Percentiles rank a stretch among this genome's conserved stretches.
Evolutionary conservation across 495 filamentous ascomycete genomes (phyloP).

Genomic region (Aspergillus ostianus): DNA sequence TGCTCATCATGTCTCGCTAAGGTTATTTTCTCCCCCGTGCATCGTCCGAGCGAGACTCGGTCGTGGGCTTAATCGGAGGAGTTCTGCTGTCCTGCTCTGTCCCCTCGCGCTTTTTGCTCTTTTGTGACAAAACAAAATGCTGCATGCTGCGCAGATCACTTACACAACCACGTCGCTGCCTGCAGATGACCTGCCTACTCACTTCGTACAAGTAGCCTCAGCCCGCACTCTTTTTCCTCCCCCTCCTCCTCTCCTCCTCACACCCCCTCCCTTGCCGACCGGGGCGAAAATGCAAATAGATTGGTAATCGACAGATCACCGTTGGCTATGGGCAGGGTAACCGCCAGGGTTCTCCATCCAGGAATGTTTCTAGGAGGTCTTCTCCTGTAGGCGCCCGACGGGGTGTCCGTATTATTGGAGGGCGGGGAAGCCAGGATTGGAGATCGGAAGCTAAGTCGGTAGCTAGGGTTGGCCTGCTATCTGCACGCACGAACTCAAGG

Average conservation of each 20-base stretch:
- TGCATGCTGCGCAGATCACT: constrained; percentile 22
- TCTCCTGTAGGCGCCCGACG: constrained; percentile 10
- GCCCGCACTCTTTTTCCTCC: constrained; percentile 6
- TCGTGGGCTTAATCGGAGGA: background rate
- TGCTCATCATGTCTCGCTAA: background rate
- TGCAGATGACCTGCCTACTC: constrained; percentile 35
- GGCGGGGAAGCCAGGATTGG: background rate
- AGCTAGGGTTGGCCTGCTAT: background rate
- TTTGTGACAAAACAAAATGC: constrained; percentile 3
- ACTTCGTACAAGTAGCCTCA: constrained; percentile 20
- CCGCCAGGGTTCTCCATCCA: constrained; percentile 5
- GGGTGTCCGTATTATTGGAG: background rate
- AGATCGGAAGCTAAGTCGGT: background rate
- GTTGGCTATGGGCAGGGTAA: constrained; percentile 1
- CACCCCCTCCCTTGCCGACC: constrained; percentile 18
- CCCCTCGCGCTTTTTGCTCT: background rate
- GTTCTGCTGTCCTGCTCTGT: background rate
- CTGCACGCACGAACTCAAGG: background rate
- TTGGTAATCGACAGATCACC: background rate
- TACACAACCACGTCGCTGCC: constrained; percentile 19
- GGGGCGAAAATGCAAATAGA: constrained; percentile 8
- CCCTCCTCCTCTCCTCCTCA: no score
- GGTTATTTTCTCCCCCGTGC: constrained; percentile 1
- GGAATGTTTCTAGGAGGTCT: constrained; percentile 13
- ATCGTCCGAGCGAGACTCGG: background rate